phyloP scores from a whole-genome alignment of 805 yeast species.

The Yarrowia phangngaensis region DNA sequence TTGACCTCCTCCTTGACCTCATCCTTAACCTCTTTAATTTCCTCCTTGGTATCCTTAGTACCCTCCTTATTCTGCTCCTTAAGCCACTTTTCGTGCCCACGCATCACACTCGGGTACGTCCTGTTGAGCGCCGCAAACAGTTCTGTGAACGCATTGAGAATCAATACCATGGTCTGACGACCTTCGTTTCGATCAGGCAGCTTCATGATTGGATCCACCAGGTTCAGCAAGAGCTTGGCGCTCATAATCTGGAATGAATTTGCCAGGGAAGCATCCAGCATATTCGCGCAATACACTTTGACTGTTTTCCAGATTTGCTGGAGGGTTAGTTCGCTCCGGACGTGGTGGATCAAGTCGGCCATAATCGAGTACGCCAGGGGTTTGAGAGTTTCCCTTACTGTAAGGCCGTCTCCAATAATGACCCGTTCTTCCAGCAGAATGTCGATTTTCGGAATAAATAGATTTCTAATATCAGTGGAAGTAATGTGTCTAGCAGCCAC shows the following conservation, averaged over 20 bases:
- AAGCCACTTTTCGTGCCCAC: constrained; percentile 51
- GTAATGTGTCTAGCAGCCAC: constrained; percentile 95
- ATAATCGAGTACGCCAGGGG: constrained; percentile 93
- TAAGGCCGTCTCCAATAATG: constrained; percentile 86
- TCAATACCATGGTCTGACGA: constrained; percentile 75
- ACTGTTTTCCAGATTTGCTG: constrained; percentile 87
- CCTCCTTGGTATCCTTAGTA: background rate
- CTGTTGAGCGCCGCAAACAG: constrained; percentile 73
- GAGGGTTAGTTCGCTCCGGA: constrained; percentile 74
- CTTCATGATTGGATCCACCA: constrained; percentile 83
- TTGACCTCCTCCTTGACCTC: constrained; percentile 4
- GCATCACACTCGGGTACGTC: constrained; percentile 62
- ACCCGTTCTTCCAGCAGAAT: constrained; percentile 80
- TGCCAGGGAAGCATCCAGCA: constrained; percentile 78
- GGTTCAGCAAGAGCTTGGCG: constrained; percentile 79
- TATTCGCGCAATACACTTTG: constrained; percentile 68
- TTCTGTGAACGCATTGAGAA: constrained; percentile 82
- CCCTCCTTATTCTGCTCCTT: constrained; percentile 23
- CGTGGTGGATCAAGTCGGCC: constrained; percentile 92
- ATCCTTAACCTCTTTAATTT: background rate
- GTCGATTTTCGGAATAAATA: constrained; percentile 83
- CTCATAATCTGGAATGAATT: constrained; percentile 94
- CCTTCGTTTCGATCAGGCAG: constrained; percentile 78
- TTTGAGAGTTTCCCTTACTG: constrained; percentile 82
- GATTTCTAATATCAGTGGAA: constrained; percentile 77